phyloP scores from a whole-genome alignment of 257 asterid genomes.

The Eucommia ulmoides region DNA sequence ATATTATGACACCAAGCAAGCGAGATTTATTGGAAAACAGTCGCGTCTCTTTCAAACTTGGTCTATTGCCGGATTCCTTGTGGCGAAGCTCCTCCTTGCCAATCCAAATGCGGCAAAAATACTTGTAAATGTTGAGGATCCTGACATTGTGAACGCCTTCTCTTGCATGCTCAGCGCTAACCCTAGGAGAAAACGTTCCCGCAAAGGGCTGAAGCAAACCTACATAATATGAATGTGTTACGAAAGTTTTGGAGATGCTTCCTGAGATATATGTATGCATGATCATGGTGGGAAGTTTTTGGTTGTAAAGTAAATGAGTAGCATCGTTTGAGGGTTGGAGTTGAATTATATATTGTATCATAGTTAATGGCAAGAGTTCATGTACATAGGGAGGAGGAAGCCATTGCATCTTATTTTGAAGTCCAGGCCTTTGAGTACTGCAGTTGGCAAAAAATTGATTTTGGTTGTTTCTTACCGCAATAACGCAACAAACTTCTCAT shows the following conservation, averaged over 20 bases:
- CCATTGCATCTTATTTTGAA: no score
- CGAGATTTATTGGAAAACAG: slow-evolving; percentile 65
- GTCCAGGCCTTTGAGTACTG: no score
- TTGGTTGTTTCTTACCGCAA: no score
- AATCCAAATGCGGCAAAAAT: slow-evolving; percentile 65
- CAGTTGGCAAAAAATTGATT: no score
- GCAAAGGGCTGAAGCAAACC: slow-evolving; percentile 42
- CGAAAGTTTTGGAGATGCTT: background rate
- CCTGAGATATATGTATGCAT: no score
- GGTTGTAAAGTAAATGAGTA: no score
- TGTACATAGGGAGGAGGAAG: no score
- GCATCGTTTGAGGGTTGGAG: no score
- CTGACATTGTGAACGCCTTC: slow-evolving; percentile 48
- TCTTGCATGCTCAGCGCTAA: slow-evolving; percentile 35
- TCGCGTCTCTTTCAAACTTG: slow-evolving; percentile 74
- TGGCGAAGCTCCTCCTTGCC: slow-evolving; percentile 51
- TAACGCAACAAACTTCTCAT: no score
- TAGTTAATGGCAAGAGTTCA: no score
- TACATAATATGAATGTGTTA: slow-evolving; percentile 37
- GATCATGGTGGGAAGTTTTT: no score
- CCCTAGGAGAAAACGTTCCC: slow-evolving; percentile 56
- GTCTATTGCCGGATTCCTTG: slow-evolving; percentile 74
- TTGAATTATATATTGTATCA: no score
- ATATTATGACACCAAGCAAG: slow-evolving; percentile 70
- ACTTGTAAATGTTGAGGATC: slow-evolving; percentile 51